phyloP scores from a whole-genome alignment of 2,329 filamentous ascomycete species.

The Xylogone sp. region DNA sequence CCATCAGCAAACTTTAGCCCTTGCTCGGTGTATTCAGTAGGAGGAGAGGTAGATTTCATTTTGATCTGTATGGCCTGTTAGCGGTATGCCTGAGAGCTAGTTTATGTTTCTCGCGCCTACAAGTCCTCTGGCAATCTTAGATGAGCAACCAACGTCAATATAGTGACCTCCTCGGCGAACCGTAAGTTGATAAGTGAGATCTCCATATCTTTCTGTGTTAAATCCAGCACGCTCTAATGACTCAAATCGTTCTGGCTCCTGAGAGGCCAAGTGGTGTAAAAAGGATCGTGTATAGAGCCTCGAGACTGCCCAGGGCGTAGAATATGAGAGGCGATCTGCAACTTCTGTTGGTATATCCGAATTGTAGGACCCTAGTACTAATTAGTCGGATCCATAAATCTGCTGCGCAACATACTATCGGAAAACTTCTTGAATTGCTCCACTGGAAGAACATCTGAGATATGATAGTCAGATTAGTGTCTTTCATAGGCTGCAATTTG shows the following conservation, averaged over 20 bases:
- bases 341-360: constrained; percentile 5
- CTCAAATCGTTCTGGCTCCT: constrained; percentile 3
- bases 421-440: not conserved
- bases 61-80: not conserved
- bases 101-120: constrained; percentile 22
- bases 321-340: no score
- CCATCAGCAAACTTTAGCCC: constrained; percentile 37
- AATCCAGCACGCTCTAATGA: constrained; percentile 2
- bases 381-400: not conserved
- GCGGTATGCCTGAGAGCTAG: not conserved
- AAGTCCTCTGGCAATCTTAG: constrained; percentile 46
- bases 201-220: not conserved
- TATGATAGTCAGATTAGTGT: not conserved
- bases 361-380: constrained; percentile 7
- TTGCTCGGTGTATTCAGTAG: not conserved
- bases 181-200: constrained; percentile 46
- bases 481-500: not conserved
- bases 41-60: not conserved
- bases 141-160: constrained; percentile 47
- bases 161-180: constrained; percentile 55
- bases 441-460: not conserved
- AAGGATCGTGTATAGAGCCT: constrained; percentile 3
- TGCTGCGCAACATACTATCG: not conserved
- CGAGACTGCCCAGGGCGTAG: no score
- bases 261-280: constrained; percentile 1